Conservation (phyloP, 768 basidiomycete genomes). For the Termitomyces bulborhizus region DNA sequence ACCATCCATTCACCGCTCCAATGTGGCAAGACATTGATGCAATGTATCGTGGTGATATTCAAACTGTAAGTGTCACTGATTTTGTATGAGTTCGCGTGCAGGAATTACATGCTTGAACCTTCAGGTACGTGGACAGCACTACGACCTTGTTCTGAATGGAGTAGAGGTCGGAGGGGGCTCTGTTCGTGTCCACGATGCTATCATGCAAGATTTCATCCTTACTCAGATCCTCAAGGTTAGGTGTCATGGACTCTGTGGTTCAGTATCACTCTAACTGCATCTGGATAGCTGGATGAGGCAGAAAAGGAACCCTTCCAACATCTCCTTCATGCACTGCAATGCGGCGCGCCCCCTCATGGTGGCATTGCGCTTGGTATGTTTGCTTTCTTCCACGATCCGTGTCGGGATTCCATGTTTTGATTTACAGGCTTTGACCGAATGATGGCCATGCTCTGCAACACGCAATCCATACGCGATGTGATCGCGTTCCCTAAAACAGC, state of each 20-base stretch:
- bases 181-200: conserved; percentile 85
- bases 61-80: conserved; percentile 32
- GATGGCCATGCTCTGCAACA: conserved; percentile 84
- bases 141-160: conserved; percentile 92
- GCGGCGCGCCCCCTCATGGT: conserved; percentile 93
- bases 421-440: conserved; percentile 82
- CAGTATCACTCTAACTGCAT: conserved; percentile 5
- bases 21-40: conserved; percentile 84
- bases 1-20: conserved; percentile 96
- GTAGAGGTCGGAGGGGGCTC: conserved; percentile 93
- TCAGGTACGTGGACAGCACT: conserved; percentile 91
- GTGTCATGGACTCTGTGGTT: not conserved
- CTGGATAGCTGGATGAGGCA: conserved; percentile 55
- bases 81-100: not conserved
- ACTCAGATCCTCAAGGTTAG: conserved; percentile 69
- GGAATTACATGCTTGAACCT: not conserved
- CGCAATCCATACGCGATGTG: conserved; percentile 87
- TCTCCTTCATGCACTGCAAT: conserved; percentile 78
- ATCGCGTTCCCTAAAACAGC: conserved; percentile 95
- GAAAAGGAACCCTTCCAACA: conserved; percentile 79
- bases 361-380: conserved; percentile 84
- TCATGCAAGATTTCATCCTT: conserved; percentile 84
- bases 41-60: conserved; percentile 65
- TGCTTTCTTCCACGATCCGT: conserved; percentile 11
- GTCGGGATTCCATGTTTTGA: not conserved